phyloP scores from a whole-genome alignment of 2,329 filamentous ascomycete species.

The Sordariomycetes sp. region DNA sequence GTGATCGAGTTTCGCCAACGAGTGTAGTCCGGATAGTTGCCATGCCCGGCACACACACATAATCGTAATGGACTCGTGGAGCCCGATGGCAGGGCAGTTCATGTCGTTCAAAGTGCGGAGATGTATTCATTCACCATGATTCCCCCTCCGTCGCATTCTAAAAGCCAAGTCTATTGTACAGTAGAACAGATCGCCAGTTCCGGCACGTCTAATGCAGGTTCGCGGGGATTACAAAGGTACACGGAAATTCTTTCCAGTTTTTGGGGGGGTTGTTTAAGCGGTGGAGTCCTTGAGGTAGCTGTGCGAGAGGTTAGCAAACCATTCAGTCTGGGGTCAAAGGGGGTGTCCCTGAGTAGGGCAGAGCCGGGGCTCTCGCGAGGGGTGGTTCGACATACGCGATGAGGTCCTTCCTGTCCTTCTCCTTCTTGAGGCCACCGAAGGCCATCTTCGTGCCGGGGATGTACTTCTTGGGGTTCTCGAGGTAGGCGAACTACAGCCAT shows the following conservation, averaged over 20 bases:
- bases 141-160: constrained; percentile 1
- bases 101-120: constrained; percentile 1
- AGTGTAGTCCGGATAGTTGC: no score
- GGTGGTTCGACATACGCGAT: constrained; percentile 73
- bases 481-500: constrained; percentile 72
- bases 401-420: constrained; percentile 97
- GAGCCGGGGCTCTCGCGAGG: neutral
- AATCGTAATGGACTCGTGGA: no score
- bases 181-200: constrained; percentile 1
- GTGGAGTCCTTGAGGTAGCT: constrained; percentile 62
- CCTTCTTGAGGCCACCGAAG: constrained; percentile 99
- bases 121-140: constrained; percentile 3
- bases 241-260: neutral
- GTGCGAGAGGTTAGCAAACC: constrained; percentile 4
- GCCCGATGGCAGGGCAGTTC: neutral
- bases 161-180: constrained; percentile 9
- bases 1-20: no score
- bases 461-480: constrained; percentile 99
- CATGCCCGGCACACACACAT: no score
- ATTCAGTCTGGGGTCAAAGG: neutral
- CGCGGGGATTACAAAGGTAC: neutral
- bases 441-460: constrained; percentile 99
- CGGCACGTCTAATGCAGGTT: constrained; percentile 1
- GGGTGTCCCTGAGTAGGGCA: neutral
- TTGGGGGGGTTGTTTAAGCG: constrained; percentile 37